These are phyloP conservation scores for Fusarium tuaranense DNA, from an alignment of 2,329 filamentous ascomycete species.

Conservation along the genomic window DNA sequence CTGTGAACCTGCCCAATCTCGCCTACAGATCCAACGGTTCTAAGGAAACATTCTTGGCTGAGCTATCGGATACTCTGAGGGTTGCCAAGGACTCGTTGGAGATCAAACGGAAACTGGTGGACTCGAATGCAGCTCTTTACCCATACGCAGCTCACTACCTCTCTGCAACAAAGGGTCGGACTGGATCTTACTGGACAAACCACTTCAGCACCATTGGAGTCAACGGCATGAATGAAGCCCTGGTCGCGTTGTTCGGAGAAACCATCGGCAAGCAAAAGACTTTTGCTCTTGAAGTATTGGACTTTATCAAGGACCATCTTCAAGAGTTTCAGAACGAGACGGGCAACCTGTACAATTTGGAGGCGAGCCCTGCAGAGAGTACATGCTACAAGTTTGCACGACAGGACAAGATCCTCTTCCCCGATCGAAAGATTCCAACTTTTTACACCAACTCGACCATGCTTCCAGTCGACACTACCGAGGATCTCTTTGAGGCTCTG, in stretches of 20 bases:
- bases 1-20: slow-evolving; percentile 38
- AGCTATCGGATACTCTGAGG: slow-evolving; percentile 13
- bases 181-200: slow-evolving; percentile 40
- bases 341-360: slow-evolving; percentile 35
- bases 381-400: slow-evolving; percentile 42
- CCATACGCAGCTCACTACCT: slow-evolving; percentile 40
- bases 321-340: slow-evolving; percentile 38
- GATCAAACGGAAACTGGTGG: slow-evolving; percentile 35
- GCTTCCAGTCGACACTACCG: slow-evolving; percentile 37
- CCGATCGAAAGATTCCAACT: background rate
- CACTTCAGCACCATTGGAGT: slow-evolving; percentile 43
- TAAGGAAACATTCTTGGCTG: slow-evolving; percentile 19
- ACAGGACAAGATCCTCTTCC: slow-evolving; percentile 34
- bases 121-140: slow-evolving; percentile 30
- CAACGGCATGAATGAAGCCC: slow-evolving; percentile 38
- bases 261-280: slow-evolving; percentile 6
- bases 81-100: slow-evolving; percentile 40
- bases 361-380: slow-evolving; percentile 40
- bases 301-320: slow-evolving; percentile 37
- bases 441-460: slow-evolving; percentile 43
- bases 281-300: slow-evolving; percentile 27
- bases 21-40: slow-evolving; percentile 30
- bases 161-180: slow-evolving; percentile 33
- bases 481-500: slow-evolving; percentile 39
- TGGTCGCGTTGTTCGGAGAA: slow-evolving; percentile 14